Base-by-base conservation (phyloP, 352 stramenopile genomes). In the Globisporangium nodosum region DNA sequence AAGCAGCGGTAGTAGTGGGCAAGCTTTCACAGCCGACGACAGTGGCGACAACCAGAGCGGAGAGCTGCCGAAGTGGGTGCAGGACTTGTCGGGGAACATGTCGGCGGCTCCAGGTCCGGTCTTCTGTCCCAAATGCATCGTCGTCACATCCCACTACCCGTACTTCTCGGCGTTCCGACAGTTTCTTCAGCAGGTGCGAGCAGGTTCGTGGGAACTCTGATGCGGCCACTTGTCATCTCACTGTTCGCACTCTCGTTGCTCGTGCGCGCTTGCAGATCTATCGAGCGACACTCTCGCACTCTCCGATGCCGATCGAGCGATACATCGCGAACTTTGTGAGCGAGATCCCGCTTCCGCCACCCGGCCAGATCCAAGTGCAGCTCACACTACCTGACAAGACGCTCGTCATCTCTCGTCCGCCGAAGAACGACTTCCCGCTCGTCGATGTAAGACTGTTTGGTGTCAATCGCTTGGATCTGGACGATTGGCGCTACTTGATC, bases 321-420 rank as follows among this genome's bases (percentile, higher is more conserved):
- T 99, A 99, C 66, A 97, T 99, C 56, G 74, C 85, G 15, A 99
- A 99, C 64, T 98, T 99, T 68, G 91, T 98, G 52, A 78, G 74
- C 43, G 96, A 99, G 75, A 94, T 98, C 31, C 96, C 97, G 13
- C 73, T 98, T 35, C 97, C 97, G 7, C 96, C 96, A 5, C 94
- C 80, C 6, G 81, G 84, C 5, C 81, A 94, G 60, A 90, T 98
- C 33, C 79, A 97, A 76, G 92, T 98, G 1, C 78, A 96, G 58
- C 85, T 96, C 55, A 81, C 86, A 4, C 66, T 96, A 11, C 71
- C 92, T 53, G 85, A 98, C 67, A 69, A 82, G n/a, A 94, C 87
- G 48, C 50, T 97, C 30, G 75, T 85, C 33, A 86, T 98, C 50
- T 91, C 76, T 40, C 69, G 92, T 9, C 93, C 96, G 37, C 87